Evolutionary conservation across 441 rosid species (phyloP).

Genomic region (Gossypium davidsonii): DNA sequence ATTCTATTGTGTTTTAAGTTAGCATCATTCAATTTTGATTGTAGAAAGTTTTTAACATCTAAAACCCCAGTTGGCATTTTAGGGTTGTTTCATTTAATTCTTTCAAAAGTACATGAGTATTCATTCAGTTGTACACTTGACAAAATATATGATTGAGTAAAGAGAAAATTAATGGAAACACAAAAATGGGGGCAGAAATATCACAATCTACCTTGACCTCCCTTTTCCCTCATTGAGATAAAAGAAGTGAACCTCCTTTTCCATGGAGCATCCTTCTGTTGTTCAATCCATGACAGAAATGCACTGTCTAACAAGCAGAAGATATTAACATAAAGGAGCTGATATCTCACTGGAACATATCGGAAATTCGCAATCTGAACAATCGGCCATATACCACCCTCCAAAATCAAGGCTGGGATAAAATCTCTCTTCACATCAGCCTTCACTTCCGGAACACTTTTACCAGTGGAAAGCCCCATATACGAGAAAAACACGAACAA

Average conservation of each 20-base stretch:
- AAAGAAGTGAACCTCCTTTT: constrained; percentile 71
- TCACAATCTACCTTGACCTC: constrained; percentile 45
- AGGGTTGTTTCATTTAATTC: constrained; percentile 6
- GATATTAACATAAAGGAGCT: constrained; percentile 78
- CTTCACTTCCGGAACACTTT: constrained; percentile 59
- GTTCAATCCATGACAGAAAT: constrained; percentile 84
- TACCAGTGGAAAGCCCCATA: constrained; percentile 82
- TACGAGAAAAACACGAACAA: constrained; percentile 78
- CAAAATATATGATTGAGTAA: not conserved
- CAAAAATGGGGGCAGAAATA: not conserved
- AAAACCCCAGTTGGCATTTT: not conserved
- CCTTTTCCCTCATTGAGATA: constrained; percentile 44
- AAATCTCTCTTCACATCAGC: constrained; percentile 90
- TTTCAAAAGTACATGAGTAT: not conserved
- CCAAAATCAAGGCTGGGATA: constrained; percentile 79
- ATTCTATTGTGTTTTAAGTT: not conserved
- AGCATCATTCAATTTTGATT: not conserved
- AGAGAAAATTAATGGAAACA: not conserved
- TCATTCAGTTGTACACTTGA: not conserved
- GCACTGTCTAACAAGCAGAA: constrained; percentile 93
- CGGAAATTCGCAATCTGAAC: constrained; percentile 86
- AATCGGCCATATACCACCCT: constrained; percentile 87
- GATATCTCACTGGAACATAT: constrained; percentile 82
- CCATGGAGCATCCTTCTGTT: constrained; percentile 95
- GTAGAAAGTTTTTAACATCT: not conserved